Conservation (phyloP, 768 basidiomycete genomes). For the Lentinula boryana region DNA sequence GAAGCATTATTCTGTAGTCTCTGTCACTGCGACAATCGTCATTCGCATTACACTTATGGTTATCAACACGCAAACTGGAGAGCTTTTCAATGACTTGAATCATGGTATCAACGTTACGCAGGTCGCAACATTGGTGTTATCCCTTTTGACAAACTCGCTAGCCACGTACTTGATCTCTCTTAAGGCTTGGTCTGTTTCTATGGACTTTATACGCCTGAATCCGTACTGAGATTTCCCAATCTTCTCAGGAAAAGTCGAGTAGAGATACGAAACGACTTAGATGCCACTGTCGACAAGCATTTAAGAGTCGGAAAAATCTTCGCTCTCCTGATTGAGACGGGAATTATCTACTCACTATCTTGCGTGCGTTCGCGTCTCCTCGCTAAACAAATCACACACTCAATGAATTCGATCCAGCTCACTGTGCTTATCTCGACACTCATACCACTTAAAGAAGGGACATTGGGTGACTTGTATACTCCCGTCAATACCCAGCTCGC, state of each 20-base stretch:
- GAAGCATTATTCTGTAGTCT: not conserved
- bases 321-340: not conserved
- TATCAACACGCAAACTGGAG: not conserved
- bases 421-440: constrained; percentile 5
- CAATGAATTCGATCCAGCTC: no score
- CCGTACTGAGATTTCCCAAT: not conserved
- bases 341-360: not conserved
- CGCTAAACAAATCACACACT: no score
- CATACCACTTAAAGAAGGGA: constrained; percentile 10
- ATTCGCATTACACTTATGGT: not conserved
- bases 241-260: not conserved
- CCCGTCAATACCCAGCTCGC: constrained; percentile 13
- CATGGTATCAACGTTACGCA: constrained; percentile 10
- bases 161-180: constrained; percentile 9
- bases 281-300: not conserved
- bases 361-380: not conserved
- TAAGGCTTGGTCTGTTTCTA: constrained; percentile 7
- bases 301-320: not conserved
- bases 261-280: not conserved
- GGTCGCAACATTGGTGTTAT: constrained; percentile 4
- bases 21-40: not conserved
- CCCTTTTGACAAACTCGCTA: constrained; percentile 10
- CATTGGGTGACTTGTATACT: constrained; percentile 12
- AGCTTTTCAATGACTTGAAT: not conserved
- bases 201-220: no score